Percentiles rank a stretch among this genome's conserved stretches.
phyloP scores from a whole-genome alignment of 805 yeast genomes.

The Saturnispora ahearnii region DNA sequence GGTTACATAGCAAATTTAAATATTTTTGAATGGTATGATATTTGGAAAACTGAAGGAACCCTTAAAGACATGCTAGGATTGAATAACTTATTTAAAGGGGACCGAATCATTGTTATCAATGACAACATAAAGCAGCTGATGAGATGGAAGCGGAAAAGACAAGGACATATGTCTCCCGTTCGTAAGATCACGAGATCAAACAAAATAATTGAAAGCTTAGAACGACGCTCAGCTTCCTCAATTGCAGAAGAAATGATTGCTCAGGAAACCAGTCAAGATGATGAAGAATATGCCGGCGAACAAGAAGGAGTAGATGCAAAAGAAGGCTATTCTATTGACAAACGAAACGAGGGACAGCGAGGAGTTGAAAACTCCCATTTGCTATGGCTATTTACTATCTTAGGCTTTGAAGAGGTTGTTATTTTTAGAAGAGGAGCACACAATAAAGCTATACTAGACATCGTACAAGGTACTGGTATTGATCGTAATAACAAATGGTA shows the following conservation, averaged over 20 bases:
- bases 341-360: neutral
- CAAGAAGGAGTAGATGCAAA: neutral
- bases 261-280: conserved; percentile 1
- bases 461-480: neutral
- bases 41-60: conserved; percentile 24
- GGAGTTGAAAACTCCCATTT: neutral
- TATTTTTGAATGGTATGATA: conserved; percentile 34
- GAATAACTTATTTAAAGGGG: conserved; percentile 31
- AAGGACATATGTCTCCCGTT: neutral
- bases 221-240: conserved; percentile 16
- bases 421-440: neutral
- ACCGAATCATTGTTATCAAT: conserved; percentile 30
- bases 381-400: neutral
- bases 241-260: neutral
- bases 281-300: conserved; percentile 1
- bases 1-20: conserved; percentile 32
- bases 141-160: neutral
- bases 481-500: neutral
- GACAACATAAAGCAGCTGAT: conserved; percentile 6
- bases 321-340: neutral
- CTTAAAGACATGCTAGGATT: conserved; percentile 36
- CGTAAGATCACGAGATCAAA: neutral
- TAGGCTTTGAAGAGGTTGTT: neutral
- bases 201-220: neutral
- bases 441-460: neutral